Conservation (phyloP, 2,329 filamentous ascomycete genomes). For the Pestalotiopsis sp. region DNA sequence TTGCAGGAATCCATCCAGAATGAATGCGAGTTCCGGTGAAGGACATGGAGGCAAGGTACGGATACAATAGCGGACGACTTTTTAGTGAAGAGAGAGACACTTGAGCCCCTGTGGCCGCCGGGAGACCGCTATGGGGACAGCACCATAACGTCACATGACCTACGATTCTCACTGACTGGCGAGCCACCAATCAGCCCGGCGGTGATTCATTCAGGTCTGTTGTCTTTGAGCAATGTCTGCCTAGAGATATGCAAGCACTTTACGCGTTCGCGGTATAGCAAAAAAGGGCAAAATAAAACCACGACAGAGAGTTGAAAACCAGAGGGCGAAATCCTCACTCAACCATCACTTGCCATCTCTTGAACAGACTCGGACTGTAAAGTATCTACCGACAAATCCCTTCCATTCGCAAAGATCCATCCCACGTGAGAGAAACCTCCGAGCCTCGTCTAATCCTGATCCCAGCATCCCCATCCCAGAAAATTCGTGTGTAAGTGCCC, state of each 20-base stretch:
- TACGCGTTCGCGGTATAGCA: not conserved
- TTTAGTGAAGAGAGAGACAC: no score
- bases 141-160: not conserved
- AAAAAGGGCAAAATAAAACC: not conserved
- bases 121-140: not conserved
- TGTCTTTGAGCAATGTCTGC: not conserved
- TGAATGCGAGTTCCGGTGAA: not conserved
- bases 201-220: not conserved
- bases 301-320: not conserved
- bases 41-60: not conserved
- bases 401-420: not conserved
- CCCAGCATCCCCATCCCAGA: not conserved
- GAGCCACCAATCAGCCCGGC: not conserved
- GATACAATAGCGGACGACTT: not conserved
- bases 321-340: not conserved
- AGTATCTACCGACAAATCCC: not conserved
- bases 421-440: not conserved
- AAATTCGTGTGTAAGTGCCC: conserved; percentile 8
- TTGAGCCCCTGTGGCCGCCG: not conserved
- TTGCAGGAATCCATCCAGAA: not conserved
- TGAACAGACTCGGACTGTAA: not conserved
- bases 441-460: not conserved
- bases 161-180: not conserved
- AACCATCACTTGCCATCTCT: not conserved
- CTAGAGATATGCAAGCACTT: not conserved